Conservation (phyloP, 2,329 filamentous ascomycete genomes). For the Dothistroma septosporum region DNA sequence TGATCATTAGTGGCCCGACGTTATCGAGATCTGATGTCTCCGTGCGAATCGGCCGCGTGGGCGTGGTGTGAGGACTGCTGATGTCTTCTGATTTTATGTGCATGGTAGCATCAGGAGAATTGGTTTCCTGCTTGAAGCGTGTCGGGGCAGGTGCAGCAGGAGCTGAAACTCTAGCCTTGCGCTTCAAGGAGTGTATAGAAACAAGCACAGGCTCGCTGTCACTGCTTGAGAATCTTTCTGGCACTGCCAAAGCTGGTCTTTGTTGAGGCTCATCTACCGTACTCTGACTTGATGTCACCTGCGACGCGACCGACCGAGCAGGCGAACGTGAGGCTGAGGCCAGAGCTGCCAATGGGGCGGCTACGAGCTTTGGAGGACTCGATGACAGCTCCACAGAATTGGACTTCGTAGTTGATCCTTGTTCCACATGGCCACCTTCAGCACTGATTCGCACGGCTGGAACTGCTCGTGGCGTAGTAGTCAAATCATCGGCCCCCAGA, state of each 20-base stretch:
- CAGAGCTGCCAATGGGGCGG: neutral
- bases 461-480: neutral
- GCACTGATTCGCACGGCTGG: neutral
- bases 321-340: neutral
- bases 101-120: slow-evolving; percentile 26
- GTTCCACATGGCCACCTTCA: neutral
- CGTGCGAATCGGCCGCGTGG: slow-evolving; percentile 28
- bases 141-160: slow-evolving; percentile 17
- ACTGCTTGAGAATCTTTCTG: slow-evolving; percentile 24
- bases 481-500: neutral
- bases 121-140: slow-evolving; percentile 29
- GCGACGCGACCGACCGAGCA: neutral
- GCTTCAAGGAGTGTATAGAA: slow-evolving; percentile 42
- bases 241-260: slow-evolving; percentile 6
- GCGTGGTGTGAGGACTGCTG: slow-evolving; percentile 32
- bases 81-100: slow-evolving; percentile 40
- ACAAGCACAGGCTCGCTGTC: slow-evolving; percentile 43
- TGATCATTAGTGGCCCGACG: slow-evolving; percentile 31
- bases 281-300: slow-evolving; percentile 42
- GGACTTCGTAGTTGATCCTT: neutral
- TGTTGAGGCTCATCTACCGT: slow-evolving; percentile 32
- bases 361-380: slow-evolving; percentile 1
- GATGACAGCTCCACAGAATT: neutral
- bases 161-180: slow-evolving; percentile 34
- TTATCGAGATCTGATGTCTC: slow-evolving; percentile 47